Conservation (phyloP, 1,284 basidiomycete genomes). For the Sphagnurus paluster region DNA sequence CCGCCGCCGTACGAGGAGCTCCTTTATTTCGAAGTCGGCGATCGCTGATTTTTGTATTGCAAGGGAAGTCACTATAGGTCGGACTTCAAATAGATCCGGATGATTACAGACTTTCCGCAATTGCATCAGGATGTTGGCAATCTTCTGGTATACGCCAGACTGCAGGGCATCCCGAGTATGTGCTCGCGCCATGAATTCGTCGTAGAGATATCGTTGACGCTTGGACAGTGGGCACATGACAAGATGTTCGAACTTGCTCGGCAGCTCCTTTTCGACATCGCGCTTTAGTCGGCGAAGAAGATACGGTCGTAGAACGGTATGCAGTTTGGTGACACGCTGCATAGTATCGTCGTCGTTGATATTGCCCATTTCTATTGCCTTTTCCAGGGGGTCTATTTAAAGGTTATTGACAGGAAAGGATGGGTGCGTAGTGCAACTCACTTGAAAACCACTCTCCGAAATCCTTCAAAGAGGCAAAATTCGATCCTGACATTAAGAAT, state of each 20-base stretch:
- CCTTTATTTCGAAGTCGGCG: constrained; percentile 87
- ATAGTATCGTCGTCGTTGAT: constrained; percentile 82
- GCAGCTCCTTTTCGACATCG: constrained; percentile 95
- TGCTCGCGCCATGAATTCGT: constrained; percentile 96
- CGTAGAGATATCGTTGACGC: constrained; percentile 94
- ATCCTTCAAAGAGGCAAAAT: constrained; percentile 92
- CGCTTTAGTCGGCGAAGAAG: constrained; percentile 92
- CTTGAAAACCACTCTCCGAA: constrained; percentile 98
- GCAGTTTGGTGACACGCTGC: constrained; percentile 87
- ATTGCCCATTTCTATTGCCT: constrained; percentile 88
- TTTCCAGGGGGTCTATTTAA: constrained; percentile 82
- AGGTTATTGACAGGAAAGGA: constrained; percentile 9
- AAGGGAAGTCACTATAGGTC: constrained; percentile 92
- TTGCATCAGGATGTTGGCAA: constrained; percentile 98
- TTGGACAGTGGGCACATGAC: constrained; percentile 92
- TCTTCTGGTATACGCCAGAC: constrained; percentile 86
- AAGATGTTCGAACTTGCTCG: constrained; percentile 94
- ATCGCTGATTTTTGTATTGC: constrained; percentile 81
- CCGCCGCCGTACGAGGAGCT: constrained; percentile 78
- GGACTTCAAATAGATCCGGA: constrained; percentile 93
- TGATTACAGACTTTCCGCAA: constrained; percentile 95
- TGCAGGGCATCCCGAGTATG: constrained; percentile 86
- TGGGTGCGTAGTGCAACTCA: constrained; percentile 39
- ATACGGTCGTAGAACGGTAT: constrained; percentile 92
- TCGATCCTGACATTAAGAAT: constrained; percentile 92